These are phyloP conservation scores for Aspergillus candidus DNA, from an alignment of 2,329 filamentous ascomycete species.

Conservation along the genomic window DNA sequence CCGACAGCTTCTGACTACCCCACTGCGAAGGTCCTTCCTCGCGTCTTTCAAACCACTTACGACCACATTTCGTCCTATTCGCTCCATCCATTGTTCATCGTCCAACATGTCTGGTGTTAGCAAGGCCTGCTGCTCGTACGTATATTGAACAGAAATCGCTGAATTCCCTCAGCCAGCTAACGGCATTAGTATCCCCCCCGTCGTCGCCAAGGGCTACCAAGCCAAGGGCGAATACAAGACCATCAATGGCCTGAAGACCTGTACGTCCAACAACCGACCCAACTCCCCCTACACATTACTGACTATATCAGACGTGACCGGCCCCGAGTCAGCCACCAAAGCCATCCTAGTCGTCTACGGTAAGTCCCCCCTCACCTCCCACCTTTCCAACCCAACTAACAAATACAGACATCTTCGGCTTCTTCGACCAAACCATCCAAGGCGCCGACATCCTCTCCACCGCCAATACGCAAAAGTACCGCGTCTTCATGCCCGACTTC, in stretches of 20 bases:
- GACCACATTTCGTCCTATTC: neutral
- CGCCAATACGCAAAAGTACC: slow-evolving; percentile 62
- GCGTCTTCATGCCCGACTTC: slow-evolving; percentile 87
- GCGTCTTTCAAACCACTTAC: slow-evolving; percentile 9
- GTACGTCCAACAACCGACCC: slow-evolving; percentile 27
- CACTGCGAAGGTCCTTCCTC: slow-evolving; percentile 18
- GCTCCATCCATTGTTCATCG: slow-evolving; percentile 19
- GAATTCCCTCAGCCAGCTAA: neutral
- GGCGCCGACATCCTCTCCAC: slow-evolving; percentile 58
- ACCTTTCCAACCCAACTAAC: neutral
- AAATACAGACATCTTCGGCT: slow-evolving; percentile 54
- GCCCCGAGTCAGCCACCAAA: slow-evolving; percentile 49
- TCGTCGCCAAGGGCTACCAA: slow-evolving; percentile 44
- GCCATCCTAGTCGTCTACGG: slow-evolving; percentile 54
- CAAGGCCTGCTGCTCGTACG: slow-evolving; percentile 42
- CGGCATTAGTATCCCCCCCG: slow-evolving; percentile 34
- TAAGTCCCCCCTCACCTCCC: slow-evolving; percentile 12
- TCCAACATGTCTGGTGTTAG: slow-evolving; percentile 36
- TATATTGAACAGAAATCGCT: slow-evolving; percentile 1
- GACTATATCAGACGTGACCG: slow-evolving; percentile 46
- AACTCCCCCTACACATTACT: slow-evolving; percentile 1
- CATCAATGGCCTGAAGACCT: slow-evolving; percentile 58
- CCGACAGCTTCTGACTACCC: slow-evolving; percentile 19
- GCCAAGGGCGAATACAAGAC: slow-evolving; percentile 55
- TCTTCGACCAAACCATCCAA: slow-evolving; percentile 57